phyloP scores from a whole-genome alignment of 2,329 filamentous ascomycete species.

The Decorospora gaudefroyi region DNA sequence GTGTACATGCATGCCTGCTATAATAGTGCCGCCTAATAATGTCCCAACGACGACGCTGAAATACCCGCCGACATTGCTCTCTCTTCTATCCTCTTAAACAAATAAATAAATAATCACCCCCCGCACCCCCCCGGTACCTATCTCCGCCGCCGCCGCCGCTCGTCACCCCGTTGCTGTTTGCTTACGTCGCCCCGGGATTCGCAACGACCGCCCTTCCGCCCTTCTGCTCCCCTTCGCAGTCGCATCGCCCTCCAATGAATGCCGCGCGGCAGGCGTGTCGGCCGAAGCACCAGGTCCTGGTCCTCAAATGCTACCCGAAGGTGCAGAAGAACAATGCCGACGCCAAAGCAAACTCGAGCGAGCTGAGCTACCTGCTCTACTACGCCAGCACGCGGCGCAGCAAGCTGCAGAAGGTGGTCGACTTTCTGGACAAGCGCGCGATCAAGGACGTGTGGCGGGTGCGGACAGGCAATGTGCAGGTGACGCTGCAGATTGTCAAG shows the following conservation, averaged over 20 bases:
- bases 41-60: constrained; percentile 8
- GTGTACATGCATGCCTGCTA: constrained; percentile 3
- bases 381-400: constrained; percentile 92
- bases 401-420: constrained; percentile 95
- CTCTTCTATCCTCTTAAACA: constrained; percentile 3
- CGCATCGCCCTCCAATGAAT: constrained; percentile 56
- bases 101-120: too few relatives aligned
- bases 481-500: constrained; percentile 89
- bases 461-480: constrained; percentile 89
- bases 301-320: constrained; percentile 94
- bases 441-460: constrained; percentile 87
- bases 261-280: constrained; percentile 67
- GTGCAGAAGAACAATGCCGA: constrained; percentile 85
- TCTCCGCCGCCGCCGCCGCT: constrained; percentile 7
- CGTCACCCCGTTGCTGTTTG: constrained; percentile 4
- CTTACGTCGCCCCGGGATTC: constrained; percentile 6
- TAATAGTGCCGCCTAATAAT: constrained; percentile 7
- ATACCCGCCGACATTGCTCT: neutral
- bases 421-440: constrained; percentile 92
- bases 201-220: constrained; percentile 4
- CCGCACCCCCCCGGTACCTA: neutral
- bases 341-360: constrained; percentile 93
- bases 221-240: constrained; percentile 1
- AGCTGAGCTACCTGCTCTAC: constrained; percentile 95
- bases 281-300: constrained; percentile 94